These are phyloP conservation scores for Pyracantha coccinea DNA, from an alignment of 331 rosid genomes.

Conservation along the genomic window DNA sequence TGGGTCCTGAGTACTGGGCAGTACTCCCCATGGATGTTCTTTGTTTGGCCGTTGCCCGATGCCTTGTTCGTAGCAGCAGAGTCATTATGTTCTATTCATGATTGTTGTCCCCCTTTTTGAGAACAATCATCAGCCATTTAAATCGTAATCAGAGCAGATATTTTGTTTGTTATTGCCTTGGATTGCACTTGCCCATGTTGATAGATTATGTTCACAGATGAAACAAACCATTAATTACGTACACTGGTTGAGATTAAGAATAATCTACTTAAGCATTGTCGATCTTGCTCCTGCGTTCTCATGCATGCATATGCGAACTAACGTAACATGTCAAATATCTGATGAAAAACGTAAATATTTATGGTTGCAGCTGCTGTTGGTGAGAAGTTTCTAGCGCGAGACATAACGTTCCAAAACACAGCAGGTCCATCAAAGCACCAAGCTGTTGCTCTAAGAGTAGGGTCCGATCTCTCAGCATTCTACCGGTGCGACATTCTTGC, in stretches of 20 bases:
- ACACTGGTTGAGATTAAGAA: no score
- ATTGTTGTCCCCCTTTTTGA: neutral
- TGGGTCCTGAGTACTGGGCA: neutral
- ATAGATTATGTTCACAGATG: neutral
- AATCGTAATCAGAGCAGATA: neutral
- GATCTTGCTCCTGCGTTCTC: neutral
- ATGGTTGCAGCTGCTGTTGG: constrained; percentile 62
- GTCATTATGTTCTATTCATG: neutral
- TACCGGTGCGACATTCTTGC: constrained; percentile 51
- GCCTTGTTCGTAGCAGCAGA: neutral
- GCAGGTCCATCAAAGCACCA: constrained; percentile 87
- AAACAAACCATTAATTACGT: neutral
- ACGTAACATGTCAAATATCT: neutral
- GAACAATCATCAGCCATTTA: neutral
- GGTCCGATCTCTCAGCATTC: constrained; percentile 72
- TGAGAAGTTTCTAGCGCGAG: constrained; percentile 48
- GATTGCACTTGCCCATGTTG: neutral
- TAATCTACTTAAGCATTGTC: no score
- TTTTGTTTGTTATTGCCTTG: neutral
- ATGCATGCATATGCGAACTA: neutral
- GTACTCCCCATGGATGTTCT: neutral
- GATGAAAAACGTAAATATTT: neutral
- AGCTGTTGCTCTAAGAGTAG: constrained; percentile 79
- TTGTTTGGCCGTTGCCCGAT: neutral
- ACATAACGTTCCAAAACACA: constrained; percentile 69